These are phyloP conservation scores for Erysiphe pulchra DNA, from an alignment of 2,329 filamentous ascomycete genomes.

Conservation along the genomic window DNA sequence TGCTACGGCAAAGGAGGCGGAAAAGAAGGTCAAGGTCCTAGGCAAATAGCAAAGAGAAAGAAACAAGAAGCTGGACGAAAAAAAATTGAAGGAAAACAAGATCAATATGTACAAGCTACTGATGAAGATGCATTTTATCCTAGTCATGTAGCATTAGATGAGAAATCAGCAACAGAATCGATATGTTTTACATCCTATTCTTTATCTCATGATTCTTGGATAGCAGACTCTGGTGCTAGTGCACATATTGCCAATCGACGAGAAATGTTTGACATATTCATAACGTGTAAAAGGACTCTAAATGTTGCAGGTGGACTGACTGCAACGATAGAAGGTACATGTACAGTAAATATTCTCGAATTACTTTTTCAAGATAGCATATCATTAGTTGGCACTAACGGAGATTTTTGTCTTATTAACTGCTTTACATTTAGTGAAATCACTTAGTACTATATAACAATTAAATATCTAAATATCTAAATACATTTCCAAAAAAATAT, in stretches of 20 bases:
- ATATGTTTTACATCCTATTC: neutral
- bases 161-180: neutral
- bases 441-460: too few species aligned
- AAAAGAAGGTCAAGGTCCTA: slow-evolving; percentile 1
- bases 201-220: neutral
- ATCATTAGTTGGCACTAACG: too few species aligned
- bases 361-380: too few species aligned
- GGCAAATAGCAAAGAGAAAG: slow-evolving; percentile 1
- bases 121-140: neutral
- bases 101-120: neutral
- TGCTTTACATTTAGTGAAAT: too few species aligned
- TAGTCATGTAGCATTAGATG: neutral
- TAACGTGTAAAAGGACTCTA: neutral
- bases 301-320: neutral
- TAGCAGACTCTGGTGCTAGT: neutral
- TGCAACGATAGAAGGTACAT: neutral
- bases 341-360: neutral
- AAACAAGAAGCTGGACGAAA: neutral
- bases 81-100: neutral
- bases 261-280: neutral
- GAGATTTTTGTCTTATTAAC: too few species aligned
- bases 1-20: neutral
- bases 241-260: neutral
- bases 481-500: too few species aligned
- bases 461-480: too few species aligned